These are phyloP conservation scores for Sphagnum magellanicum DNA, from an alignment of 228 moss, liverwort and hornwort species.

Conservation along the genomic window DNA sequence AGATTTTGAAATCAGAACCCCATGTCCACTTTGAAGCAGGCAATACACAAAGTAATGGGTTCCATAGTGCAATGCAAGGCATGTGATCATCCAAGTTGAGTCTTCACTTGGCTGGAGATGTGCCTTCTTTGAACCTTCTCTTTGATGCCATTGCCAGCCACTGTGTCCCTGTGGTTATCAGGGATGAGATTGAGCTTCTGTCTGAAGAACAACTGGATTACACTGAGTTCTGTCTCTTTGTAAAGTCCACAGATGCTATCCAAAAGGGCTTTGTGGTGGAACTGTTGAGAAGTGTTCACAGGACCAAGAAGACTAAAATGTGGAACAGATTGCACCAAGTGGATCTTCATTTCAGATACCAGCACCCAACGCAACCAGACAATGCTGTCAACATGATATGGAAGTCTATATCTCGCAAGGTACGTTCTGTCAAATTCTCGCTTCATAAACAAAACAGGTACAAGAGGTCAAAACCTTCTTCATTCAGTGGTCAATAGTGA, in stretches of 20 bases:
- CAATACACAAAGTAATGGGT: conserved; percentile 25
- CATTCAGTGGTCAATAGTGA: no score
- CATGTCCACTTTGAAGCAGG: conserved; percentile 31
- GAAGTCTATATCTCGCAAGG: conserved; percentile 39
- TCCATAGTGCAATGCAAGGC: conserved; percentile 27
- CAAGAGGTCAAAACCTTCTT: no score
- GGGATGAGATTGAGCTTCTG: conserved; percentile 57
- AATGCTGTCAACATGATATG: conserved; percentile 65
- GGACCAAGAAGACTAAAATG: conserved; percentile 31
- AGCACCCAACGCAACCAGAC: conserved; percentile 28
- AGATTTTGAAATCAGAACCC: conserved; percentile 24
- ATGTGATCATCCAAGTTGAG: conserved; percentile 45
- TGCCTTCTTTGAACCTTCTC: conserved; percentile 44
- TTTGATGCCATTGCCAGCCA: conserved; percentile 53
- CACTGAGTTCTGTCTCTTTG: conserved; percentile 34
- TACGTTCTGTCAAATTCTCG: conserved; percentile 29
- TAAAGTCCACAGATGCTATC: conserved; percentile 27
- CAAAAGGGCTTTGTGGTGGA: conserved; percentile 27
- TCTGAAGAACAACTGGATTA: conserved; percentile 49
- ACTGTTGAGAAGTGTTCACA: conserved; percentile 16
- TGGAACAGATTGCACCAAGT: conserved; percentile 28
- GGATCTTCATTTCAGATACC: conserved; percentile 39
- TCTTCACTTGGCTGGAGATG: conserved; percentile 52
- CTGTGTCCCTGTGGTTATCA: no score
- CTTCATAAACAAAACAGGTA: conserved; percentile 1